A percentile compares a stretch with the other conserved stretches of the same genome.
phyloP scores from a whole-genome alignment of 1,284 basidiomycete genomes.

The Fomitopsis schrenkii region DNA sequence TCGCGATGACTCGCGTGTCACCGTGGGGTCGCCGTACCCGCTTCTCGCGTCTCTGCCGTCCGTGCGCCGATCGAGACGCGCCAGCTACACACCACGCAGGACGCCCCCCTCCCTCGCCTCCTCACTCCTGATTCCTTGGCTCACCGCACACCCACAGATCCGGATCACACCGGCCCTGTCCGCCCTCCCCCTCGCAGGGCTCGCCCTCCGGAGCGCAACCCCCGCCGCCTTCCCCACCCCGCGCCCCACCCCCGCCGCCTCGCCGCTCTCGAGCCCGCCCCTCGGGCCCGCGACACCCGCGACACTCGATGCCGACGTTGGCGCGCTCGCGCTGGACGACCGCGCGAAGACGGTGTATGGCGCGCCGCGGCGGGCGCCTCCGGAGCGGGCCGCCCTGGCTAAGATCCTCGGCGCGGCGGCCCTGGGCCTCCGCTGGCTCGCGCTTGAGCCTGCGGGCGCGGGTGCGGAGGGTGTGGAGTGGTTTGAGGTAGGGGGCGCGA shows the following conservation, averaged over 20 bases:
- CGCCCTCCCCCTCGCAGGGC: constrained; percentile 5
- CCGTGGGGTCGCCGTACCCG: no score
- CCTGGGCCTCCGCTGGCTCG: constrained; percentile 9
- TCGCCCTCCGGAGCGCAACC: constrained; percentile 5
- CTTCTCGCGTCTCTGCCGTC: no score
- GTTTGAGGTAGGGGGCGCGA: neutral
- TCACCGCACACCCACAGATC: neutral
- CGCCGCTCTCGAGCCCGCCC: constrained; percentile 3
- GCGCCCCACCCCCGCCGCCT: neutral
- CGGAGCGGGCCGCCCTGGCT: constrained; percentile 5
- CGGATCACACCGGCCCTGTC: constrained; percentile 9
- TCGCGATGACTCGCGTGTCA: no score
- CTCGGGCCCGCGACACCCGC: constrained; percentile 8
- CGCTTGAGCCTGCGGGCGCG: constrained; percentile 2
- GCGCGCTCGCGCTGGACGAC: constrained; percentile 1
- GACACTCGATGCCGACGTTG: neutral
- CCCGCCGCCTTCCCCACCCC: constrained; percentile 1
- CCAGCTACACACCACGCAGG: no score
- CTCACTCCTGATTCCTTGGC: no score
- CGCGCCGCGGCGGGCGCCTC: neutral
- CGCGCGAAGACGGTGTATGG: neutral
- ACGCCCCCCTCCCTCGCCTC: no score
- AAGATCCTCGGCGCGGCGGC: constrained; percentile 8
- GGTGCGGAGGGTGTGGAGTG: neutral
- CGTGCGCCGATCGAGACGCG: neutral